Evolutionary conservation across 306 rosid species (phyloP), one percentile per base, ranked within the genome.

Genomic region (Rubus parviflorus): DNA sequence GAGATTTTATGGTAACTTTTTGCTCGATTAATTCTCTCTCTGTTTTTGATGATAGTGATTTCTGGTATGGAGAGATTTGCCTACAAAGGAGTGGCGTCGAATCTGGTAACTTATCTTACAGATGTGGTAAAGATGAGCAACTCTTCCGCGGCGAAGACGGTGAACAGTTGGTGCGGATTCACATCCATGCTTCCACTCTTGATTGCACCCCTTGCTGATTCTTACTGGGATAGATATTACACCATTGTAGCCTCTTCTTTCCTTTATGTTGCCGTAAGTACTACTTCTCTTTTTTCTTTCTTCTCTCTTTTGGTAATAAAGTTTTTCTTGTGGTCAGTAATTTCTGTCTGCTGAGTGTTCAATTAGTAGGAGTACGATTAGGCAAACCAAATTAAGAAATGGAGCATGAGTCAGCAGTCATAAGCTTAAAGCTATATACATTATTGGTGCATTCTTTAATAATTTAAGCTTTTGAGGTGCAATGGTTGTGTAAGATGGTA

Each of bases 41-140:
- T 43, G 68, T 38, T 23, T 56, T 53, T 49, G 23, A 41, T 67
- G 8, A 57, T 40, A 94, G 97, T 82, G 75, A 81, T 92, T 66
- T 88, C 96, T 82, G 97, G 97, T 37, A 87, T 95, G 83, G 98
- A 95, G 86, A 92, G 98, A 88, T 88, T 95, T 79, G 97, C 91
- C 68, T 95, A 85, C 84, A 92, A 95, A 78, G 98, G 97, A 60
- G 98, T 92, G 51, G 92, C 97, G 13, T 92, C 97, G 1, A 95
- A 95, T 81, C 72, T 90, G 64, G 96, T 92, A 15, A 92, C 88
- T 3, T 95, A 95, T 85, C 81, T 95, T 23, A 95, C 96, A 2
- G 97, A 95, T 72, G 96, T 92, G 8, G 83, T 92, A 83, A 83
- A 85, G 37, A 86, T 95, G 83, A 91, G 96, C 70, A 92, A 95